These are phyloP conservation scores for Pseudogymnoascus sp. DNA, from an alignment of 2,329 filamentous ascomycete genomes.

Conservation along the genomic window DNA sequence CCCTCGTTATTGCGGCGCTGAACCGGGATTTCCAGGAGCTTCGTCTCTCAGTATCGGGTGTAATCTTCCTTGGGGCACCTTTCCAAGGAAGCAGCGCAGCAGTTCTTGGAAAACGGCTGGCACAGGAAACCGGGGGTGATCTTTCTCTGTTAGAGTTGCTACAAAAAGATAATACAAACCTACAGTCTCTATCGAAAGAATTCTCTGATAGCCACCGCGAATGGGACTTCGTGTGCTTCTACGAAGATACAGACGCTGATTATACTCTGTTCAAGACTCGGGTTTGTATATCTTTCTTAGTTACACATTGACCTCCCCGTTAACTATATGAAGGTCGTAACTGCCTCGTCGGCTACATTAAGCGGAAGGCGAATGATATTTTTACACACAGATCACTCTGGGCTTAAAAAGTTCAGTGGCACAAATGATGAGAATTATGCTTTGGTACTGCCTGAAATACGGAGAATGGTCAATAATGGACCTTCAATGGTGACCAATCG, in stretches of 20 bases:
- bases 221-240: slow-evolving; percentile 12
- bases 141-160: slow-evolving; percentile 10
- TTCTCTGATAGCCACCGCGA: slow-evolving; percentile 9
- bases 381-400: slow-evolving; percentile 15
- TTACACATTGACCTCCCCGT: not conserved
- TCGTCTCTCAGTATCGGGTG: slow-evolving; percentile 11
- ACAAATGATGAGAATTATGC: slow-evolving; percentile 14
- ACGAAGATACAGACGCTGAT: slow-evolving; percentile 9
- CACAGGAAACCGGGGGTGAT: not conserved
- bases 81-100: slow-evolving; percentile 15
- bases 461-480: slow-evolving; percentile 14
- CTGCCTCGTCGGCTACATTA: slow-evolving; percentile 11
- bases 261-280: slow-evolving; percentile 3
- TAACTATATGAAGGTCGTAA: slow-evolving; percentile 11
- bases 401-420: slow-evolving; percentile 17
- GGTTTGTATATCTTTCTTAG: not conserved
- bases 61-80: slow-evolving; percentile 16
- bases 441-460: slow-evolving; percentile 12
- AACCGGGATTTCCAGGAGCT: slow-evolving; percentile 12
- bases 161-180: slow-evolving; percentile 10
- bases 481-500: slow-evolving; percentile 6
- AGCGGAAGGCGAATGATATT: slow-evolving; percentile 14
- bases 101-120: slow-evolving; percentile 8
- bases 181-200: slow-evolving; percentile 8
- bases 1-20: slow-evolving; percentile 11